A percentile compares a stretch with the other conserved stretches of the same genome.
phyloP scores from a whole-genome alignment of 176 grass and related monocot species.

The Bonia amplexicaulis region DNA sequence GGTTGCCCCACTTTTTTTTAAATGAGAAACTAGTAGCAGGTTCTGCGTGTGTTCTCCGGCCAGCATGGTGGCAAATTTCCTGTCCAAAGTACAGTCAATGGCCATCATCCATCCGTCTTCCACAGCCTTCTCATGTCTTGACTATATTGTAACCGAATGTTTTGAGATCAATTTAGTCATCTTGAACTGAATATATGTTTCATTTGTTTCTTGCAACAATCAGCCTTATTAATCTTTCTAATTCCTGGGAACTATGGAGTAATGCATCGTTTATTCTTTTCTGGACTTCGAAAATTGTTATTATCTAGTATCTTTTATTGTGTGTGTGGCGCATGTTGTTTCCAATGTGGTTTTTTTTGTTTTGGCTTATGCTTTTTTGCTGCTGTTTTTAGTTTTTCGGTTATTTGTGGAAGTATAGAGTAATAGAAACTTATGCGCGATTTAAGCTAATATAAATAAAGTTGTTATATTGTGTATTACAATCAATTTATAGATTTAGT shows the following conservation, averaged over 20 bases:
- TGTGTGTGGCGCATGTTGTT: background rate
- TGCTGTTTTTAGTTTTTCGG: rapidly evolving
- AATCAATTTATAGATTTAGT: too few species aligned
- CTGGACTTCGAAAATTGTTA: too few species aligned
- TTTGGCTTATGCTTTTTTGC: rapidly evolving
- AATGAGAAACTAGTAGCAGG: slow-evolving; percentile 29
- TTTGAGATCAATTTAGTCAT: slow-evolving; percentile 37
- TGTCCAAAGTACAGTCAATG: background rate
- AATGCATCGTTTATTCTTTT: background rate
- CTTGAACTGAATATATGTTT: slow-evolving; percentile 17
- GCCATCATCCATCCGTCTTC: slow-evolving; percentile 20
- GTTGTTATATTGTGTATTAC: too few species aligned
- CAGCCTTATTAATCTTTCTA: background rate
- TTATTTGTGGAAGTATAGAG: too few species aligned
- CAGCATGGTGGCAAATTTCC: slow-evolving; percentile 18
- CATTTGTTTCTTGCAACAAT: background rate
- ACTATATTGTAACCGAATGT: slow-evolving; percentile 35
- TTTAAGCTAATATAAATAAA: too few species aligned
- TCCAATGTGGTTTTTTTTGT: too few species aligned
- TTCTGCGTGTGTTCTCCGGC: slow-evolving; percentile 16
- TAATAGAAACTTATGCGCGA: rapidly evolving
- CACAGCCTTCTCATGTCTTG: slow-evolving; percentile 19
- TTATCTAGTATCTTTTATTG: background rate
- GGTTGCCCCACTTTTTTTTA: slow-evolving; percentile 35
- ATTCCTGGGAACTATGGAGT: background rate